A percentile compares a stretch with the other conserved stretches of the same genome.
Conservation (phyloP, 306 rosid genomes). For the Carpinus viminea region DNA sequence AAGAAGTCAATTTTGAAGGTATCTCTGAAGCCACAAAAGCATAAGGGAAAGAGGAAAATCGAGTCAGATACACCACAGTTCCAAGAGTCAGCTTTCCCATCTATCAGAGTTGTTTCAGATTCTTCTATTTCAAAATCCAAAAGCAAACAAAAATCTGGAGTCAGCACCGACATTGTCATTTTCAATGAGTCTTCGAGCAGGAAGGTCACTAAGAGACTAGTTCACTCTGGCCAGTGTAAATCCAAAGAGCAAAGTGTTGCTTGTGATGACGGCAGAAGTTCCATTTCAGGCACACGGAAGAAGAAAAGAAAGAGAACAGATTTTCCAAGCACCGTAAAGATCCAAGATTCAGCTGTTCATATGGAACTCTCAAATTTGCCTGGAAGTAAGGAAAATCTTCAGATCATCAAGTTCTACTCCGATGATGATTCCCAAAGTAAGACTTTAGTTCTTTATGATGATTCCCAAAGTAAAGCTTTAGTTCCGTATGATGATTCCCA, state of each 20-base stretch:
- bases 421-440: constrained; percentile 19
- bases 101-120: constrained; percentile 26
- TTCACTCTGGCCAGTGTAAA: constrained; percentile 25
- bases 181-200: constrained; percentile 23
- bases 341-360: constrained; percentile 24
- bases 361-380: constrained; percentile 24
- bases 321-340: constrained; percentile 14
- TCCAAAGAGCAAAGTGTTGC: constrained; percentile 33
- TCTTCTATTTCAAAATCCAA: constrained; percentile 27
- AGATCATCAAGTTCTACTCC: neutral
- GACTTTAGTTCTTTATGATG: constrained; percentile 11
- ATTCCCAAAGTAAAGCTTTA: constrained; percentile 17
- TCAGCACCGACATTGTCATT: constrained; percentile 25
- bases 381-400: constrained; percentile 24
- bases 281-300: constrained; percentile 38
- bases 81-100: constrained; percentile 20
- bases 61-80: constrained; percentile 25
- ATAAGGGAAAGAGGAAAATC: constrained; percentile 32
- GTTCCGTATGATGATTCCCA: constrained; percentile 22
- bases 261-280: constrained; percentile 26
- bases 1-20: constrained; percentile 18
- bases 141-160: constrained; percentile 39
- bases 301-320: constrained; percentile 28
- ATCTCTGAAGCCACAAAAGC: constrained; percentile 19
- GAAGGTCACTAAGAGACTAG: constrained; percentile 25